Evolutionary conservation across 1,284 basidiomycete genomes (phyloP), one percentile per base, ranked within the genome.

Genomic region (Abortiporus biennis): DNA sequence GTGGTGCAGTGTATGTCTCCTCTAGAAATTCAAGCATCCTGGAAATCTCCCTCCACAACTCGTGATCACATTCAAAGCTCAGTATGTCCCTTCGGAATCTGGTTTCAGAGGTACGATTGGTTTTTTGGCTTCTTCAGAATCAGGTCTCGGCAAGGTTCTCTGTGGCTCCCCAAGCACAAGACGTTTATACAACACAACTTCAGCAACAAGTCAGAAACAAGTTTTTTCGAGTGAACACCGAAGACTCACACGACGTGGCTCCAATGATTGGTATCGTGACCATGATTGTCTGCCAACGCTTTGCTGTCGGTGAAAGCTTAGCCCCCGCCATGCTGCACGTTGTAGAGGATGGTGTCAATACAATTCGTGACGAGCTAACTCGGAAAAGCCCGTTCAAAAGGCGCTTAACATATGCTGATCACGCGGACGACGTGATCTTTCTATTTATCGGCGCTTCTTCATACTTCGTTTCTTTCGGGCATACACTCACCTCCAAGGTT

Each of bases 161-260:
- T 74, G 78, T 3, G 76, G 72, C 55, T 84, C 76, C 32, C 76
- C 80, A n/a, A 76, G 61, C 12, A 76, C 67, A 4, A 82, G 64
- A 2, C 83, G 76, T 56, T 76, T 77, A 54, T 82, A 86, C 46
- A 85, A 56, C 31, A 85, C 74, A 38, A 74, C 82, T 85, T 51
- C 25, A 32, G 13, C 11, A 29, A 20, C n/a, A 36, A 51, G 27
- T 40, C n/a, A 57, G 49, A 45, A 31, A 35, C 47, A 27, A 40
- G n/a, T 24, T 42, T 21, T 16, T 16, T 33, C n/a, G n/a, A n/a
- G n/a, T n/a, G n/a, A n/a, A n/a, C n/a, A n/a, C n/a, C n/a, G n/a
- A 25, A 24, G 22, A 65, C 58, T 44, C 46, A 70, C 75, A 65
- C 37, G 79, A 72, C 8, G 72, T 76, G n/a, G 73, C 78, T 27